These are phyloP conservation scores for Eutrema yunnanense DNA, from an alignment of 345 rosid genomes.

Conservation along the genomic window DNA sequence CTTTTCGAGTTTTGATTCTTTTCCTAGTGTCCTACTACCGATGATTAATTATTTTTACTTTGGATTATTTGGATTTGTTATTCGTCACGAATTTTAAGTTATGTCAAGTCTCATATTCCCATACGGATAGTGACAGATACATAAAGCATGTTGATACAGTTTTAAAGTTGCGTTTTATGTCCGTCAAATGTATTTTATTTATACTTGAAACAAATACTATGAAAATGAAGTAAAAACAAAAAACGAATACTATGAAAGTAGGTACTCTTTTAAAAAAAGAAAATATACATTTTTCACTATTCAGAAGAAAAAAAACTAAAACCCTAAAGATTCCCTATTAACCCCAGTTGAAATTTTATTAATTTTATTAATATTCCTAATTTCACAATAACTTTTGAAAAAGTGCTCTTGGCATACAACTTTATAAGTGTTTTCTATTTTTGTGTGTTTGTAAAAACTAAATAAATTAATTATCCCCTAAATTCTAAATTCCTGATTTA, in stretches of 20 bases:
- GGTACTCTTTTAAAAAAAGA: no score
- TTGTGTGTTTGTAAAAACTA: neutral
- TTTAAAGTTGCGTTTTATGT: neutral
- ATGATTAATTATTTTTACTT: neutral
- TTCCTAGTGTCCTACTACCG: neutral
- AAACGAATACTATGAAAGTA: no score
- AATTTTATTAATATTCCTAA: no score
- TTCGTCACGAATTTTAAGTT: neutral
- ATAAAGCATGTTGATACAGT: neutral
- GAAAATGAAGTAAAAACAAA: no score
- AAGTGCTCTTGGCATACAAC: neutral
- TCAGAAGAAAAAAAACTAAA: no score
- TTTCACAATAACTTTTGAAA: neutral
- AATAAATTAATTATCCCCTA: neutral
- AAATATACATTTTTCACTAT: no score
- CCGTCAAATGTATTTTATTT: neutral
- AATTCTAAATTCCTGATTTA: neutral
- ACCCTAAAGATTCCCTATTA: neutral
- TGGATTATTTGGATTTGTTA: neutral
- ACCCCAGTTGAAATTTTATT: neutral
- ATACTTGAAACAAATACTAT: no score
- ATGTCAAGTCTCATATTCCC: constrained; percentile 1
- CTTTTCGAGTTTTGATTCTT: constrained; percentile 14
- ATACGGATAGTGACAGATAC: constrained; percentile 6
- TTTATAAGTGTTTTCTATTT: neutral